phyloP scores from a whole-genome alignment of 257 asterid genomes.

The Schizonepeta tenuifolia region DNA sequence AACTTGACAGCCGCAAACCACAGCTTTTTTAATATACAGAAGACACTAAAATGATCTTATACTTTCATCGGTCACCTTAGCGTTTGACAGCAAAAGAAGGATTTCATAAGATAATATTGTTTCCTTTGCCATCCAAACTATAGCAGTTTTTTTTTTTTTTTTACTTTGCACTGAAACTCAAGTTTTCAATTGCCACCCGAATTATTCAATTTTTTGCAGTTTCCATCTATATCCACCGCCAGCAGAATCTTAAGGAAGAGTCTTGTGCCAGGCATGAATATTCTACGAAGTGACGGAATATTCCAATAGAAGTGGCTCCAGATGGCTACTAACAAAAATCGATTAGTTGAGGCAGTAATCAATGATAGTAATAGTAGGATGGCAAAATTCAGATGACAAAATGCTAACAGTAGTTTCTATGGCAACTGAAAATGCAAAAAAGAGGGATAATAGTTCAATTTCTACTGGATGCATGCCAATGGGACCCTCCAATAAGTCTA shows the following conservation, averaged over 20 bases:
- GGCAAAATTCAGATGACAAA: not conserved
- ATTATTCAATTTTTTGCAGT: conserved; percentile 3
- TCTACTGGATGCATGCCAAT: too few relatives aligned
- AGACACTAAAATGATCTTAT: conserved; percentile 12
- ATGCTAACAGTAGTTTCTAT: not conserved
- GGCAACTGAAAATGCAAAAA: not conserved
- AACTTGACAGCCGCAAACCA: conserved; percentile 1
- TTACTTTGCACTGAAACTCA: not conserved
- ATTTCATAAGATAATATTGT: not conserved
- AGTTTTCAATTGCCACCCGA: not conserved
- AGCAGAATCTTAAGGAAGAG: not conserved
- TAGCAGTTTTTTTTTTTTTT: not conserved
- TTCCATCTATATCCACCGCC: not conserved
- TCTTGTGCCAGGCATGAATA: not conserved
- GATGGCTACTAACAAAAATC: not conserved
- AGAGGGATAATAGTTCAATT: too few relatives aligned
- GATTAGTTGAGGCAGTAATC: not conserved
- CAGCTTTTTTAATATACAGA: conserved; percentile 1
- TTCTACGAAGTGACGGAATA: not conserved
- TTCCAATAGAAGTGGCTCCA: not conserved
- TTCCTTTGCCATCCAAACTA: not conserved
- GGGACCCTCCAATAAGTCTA: too few relatives aligned
- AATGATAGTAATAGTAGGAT: not conserved
- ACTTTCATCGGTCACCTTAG: not conserved
- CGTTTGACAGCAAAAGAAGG: not conserved